Percentiles rank a stretch among this genome's conserved stretches.
Conservation (phyloP, 805 yeast genomes). For the Debaryomyces maramus region DNA sequence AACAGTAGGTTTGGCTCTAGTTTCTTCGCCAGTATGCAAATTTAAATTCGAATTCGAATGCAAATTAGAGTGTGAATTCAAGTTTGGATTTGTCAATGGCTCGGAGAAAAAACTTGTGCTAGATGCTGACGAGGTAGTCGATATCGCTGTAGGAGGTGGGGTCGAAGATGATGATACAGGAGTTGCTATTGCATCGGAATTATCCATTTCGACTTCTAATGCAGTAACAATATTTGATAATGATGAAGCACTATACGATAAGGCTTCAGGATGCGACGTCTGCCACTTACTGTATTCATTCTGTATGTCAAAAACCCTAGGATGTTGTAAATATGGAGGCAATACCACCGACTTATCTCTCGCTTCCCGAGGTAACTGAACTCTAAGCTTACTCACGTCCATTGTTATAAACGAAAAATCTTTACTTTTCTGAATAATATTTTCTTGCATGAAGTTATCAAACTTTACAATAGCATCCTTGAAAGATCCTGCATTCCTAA, state of each 20-base stretch:
- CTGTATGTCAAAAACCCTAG: slow-evolving; percentile 72
- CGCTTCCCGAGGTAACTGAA: slow-evolving; percentile 78
- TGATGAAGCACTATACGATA: slow-evolving; percentile 33
- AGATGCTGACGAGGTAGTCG: slow-evolving; percentile 9
- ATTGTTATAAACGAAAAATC: slow-evolving; percentile 68
- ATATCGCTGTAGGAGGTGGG: slow-evolving; percentile 5
- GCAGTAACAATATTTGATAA: slow-evolving; percentile 47
- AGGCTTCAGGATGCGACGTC: slow-evolving; percentile 52
- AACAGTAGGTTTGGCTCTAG: slow-evolving; percentile 48
- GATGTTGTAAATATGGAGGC: slow-evolving; percentile 74
- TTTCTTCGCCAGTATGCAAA: slow-evolving; percentile 19
- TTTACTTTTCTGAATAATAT: slow-evolving; percentile 38
- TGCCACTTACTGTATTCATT: slow-evolving; percentile 77
- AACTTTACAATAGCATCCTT: slow-evolving; percentile 61
- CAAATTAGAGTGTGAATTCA: not conserved
- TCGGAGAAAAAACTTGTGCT: slow-evolving; percentile 6
- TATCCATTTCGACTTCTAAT: slow-evolving; percentile 39
- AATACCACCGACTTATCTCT: slow-evolving; percentile 69
- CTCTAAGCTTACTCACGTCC: slow-evolving; percentile 70
- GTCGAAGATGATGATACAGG: slow-evolving; percentile 9
- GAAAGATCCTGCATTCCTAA: slow-evolving; percentile 56
- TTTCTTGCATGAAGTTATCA: slow-evolving; percentile 49
- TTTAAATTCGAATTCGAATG: slow-evolving; percentile 1
- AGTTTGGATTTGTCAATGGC: not conserved
- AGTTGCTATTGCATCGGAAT: slow-evolving; percentile 7